Evolutionary conservation across 2,329 filamentous ascomycete genomes (phyloP).

Genomic region (Fusarium protoensiforme): DNA sequence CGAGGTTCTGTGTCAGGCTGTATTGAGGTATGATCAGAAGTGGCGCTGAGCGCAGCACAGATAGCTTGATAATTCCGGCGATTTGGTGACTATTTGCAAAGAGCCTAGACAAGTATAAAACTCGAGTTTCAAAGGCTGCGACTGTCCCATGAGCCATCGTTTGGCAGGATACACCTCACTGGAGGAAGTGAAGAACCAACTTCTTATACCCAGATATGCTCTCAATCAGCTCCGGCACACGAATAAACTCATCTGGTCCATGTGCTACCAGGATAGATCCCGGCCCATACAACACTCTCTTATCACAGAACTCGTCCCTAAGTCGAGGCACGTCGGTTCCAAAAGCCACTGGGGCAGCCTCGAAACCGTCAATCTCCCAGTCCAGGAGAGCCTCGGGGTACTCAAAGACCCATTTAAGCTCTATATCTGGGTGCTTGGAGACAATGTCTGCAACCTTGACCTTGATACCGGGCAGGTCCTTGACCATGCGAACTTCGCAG

Average conservation of each 20-base stretch:
- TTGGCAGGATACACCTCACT: background rate
- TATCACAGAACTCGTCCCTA: slow-evolving; percentile 43
- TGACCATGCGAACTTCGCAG: slow-evolving; percentile 52
- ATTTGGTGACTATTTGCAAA: background rate
- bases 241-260: slow-evolving; percentile 50
- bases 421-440: slow-evolving; percentile 46
- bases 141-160: too few species aligned
- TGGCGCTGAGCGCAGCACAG: background rate
- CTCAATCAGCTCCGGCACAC: slow-evolving; percentile 49
- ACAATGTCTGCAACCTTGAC: slow-evolving; percentile 46
- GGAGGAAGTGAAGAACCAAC: slow-evolving; percentile 38
- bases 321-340: slow-evolving; percentile 54
- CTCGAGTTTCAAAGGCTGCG: too few species aligned
- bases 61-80: background rate
- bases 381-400: slow-evolving; percentile 53
- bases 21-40: slow-evolving; percentile 40
- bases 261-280: slow-evolving; percentile 53
- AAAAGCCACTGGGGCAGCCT: slow-evolving; percentile 50
- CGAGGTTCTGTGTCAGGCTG: slow-evolving; percentile 37
- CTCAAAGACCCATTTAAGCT: slow-evolving; percentile 49
- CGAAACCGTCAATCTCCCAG: slow-evolving; percentile 52
- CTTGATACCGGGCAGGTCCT: slow-evolving; percentile 49
- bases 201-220: slow-evolving; percentile 52
- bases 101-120: too few species aligned
- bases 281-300: slow-evolving; percentile 52